Evolutionary conservation across 768 basidiomycete species (phyloP), one percentile per base, ranked within the genome.

Genomic region (Chlorophyllum brunneum): DNA sequence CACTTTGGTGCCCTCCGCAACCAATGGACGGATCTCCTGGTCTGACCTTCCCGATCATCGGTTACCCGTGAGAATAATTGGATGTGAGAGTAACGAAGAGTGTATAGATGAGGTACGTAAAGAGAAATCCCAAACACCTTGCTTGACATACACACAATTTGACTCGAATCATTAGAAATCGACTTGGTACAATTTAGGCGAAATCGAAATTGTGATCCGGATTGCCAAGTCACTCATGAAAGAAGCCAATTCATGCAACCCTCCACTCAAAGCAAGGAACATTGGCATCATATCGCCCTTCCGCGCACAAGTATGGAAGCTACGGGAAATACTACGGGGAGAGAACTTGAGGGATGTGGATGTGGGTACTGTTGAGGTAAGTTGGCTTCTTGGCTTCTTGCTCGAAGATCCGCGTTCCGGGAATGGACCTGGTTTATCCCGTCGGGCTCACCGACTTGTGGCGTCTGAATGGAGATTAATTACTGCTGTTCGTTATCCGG

Each of bases 261-360:
- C 78, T n/a, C 69, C 68, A 1, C 62, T 79, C 5, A 62, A 63
- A 37, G 61, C 73, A 9, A 63, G 61, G 9, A 68, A 79, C 31
- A 77, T 80, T 45, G 76, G 77, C 0, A 69, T 78, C 5, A 78
- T 80, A 74, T 72, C 78, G 0, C 73, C 77, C 1, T 79, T 76
- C 71, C 69, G 78, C 48, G 76, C 75, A 53, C 78, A 80, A 42
- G 78, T 80, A 0, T 77, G 76, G 76, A 73, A 73, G 54, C 59
- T 78, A 29, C 72, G 78, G 58, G 74, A 76, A 48, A 61, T 64
- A 41, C 56, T 79, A 55, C 69, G 78, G 51, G 68, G 71, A 49
- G 71, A 72, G 31, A 62, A 61, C 27, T 58, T 76, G 40, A 60
- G 62, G 55, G 70, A 68, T 8, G 76, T 80, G 11, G 75, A 78